Evolutionary conservation across 2,329 filamentous ascomycete species (phyloP), one percentile per base, ranked within the genome.

Genomic region (Colletotrichum acutatum): DNA sequence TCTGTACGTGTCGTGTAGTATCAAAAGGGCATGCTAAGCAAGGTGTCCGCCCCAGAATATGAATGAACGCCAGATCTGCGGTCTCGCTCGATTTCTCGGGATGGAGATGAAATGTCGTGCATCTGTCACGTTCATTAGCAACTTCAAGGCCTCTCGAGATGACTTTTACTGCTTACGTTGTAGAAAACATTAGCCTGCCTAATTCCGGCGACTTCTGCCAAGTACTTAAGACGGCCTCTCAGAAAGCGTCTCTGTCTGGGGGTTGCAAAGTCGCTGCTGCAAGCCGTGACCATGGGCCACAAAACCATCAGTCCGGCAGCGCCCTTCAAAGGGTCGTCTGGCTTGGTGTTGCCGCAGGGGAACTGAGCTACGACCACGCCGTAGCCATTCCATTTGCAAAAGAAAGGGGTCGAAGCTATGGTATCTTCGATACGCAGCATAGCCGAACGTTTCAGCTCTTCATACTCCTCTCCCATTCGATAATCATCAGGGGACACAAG

Each of bases 351-450:
- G 22, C 76, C 76, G 28, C 73, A 74, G 1, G 74, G 68, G 22
- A 77, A 77, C 52, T 74, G 72, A 19, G 75, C 60, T 19, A 59
- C 66, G 5, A 68, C 70, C 30, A 57, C 56, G 16, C 74, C 75
- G 4, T 61, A 73, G n/a, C 75, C 76, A 46, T 75, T 76, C 74
- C 75, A 77, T 24, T 68, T 68, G 64, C 75, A 77, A 49, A 74
- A 75, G 22, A 70, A 77, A 24, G 76, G 76, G 32, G 65, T 30
- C 8, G 75, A 42, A 22, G 76, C 74, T 19, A 76, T 76, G 19
- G 72, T 74, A 26, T 77, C 76, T 11, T 70, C 69, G 49, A 77
- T 65, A 11, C 76, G 75, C 52, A 74, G 52, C 12, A 70, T 66
- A 4, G 76, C 71, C 4, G 76, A 68, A 30, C 61, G 28, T 26